Evolutionary conservation across 805 yeast species (phyloP).

Genomic region (Cyberlindnera samutprakarnensis): DNA sequence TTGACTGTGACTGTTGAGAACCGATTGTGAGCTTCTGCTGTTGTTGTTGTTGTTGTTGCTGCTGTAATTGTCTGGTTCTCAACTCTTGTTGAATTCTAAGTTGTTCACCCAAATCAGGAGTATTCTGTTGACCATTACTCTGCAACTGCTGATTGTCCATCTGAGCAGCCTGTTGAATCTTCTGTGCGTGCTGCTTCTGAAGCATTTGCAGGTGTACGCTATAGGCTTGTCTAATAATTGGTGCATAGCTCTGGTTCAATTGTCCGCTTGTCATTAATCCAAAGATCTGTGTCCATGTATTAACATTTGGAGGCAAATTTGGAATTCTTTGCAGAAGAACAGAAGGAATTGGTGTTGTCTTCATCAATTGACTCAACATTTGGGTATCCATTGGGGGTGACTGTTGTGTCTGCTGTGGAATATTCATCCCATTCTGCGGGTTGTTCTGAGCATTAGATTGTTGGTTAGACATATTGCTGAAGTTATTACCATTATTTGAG

Average conservation of each 20-base stretch:
- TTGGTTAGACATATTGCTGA: constrained; percentile 5
- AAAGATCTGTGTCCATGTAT: constrained; percentile 76
- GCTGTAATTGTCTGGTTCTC: constrained; percentile 25
- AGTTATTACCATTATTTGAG: constrained; percentile 2
- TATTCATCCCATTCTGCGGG: constrained; percentile 4
- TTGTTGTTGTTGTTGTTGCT: constrained; percentile 24
- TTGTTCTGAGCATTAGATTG: constrained; percentile 4
- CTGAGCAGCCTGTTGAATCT: constrained; percentile 10
- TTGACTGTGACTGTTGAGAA: constrained; percentile 5
- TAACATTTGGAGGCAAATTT: constrained; percentile 67
- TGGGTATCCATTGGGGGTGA: not conserved
- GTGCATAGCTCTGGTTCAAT: constrained; percentile 50
- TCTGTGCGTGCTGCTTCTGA: constrained; percentile 36
- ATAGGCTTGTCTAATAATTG: constrained; percentile 58
- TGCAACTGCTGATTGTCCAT: constrained; percentile 6
- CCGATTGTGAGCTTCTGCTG: no score
- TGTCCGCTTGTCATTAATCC: constrained; percentile 52
- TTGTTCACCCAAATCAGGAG: constrained; percentile 15
- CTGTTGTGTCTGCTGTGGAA: constrained; percentile 4
- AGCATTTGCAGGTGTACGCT: constrained; percentile 56
- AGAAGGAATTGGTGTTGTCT: constrained; percentile 66
- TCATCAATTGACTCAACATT: constrained; percentile 31
- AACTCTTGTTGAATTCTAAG: constrained; percentile 27
- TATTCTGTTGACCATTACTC: not conserved
- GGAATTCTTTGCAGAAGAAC: constrained; percentile 61